A percentile compares a stretch with the other conserved stretches of the same genome.
Conservation (phyloP, 2,329 filamentous ascomycete species). For the Cadophora malorum region DNA sequence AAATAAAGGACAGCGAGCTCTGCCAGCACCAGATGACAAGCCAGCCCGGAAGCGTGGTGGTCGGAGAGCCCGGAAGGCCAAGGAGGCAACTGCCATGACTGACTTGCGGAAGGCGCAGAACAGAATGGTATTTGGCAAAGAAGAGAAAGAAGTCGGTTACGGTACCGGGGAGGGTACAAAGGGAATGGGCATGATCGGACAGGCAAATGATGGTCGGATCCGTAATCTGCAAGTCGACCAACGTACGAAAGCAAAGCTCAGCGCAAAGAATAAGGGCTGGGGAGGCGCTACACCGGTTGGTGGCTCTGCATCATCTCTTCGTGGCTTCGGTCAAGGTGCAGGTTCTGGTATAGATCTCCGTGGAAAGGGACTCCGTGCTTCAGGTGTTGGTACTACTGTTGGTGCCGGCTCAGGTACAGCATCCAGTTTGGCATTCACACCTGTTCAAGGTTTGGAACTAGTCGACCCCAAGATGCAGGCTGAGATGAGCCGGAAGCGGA, state of each 20-base stretch:
- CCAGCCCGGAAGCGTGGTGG: slow-evolving; percentile 92
- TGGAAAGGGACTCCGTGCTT: slow-evolving; percentile 74
- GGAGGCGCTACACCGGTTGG: slow-evolving; percentile 70
- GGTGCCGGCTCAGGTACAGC: slow-evolving; percentile 74
- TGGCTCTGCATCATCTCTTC: slow-evolving; percentile 80
- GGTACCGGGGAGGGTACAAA: slow-evolving; percentile 84
- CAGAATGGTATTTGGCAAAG: slow-evolving; percentile 92
- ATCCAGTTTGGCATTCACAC: slow-evolving; percentile 90
- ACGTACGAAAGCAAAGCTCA: slow-evolving; percentile 89
- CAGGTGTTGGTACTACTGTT: slow-evolving; percentile 78
- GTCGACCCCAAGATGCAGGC: slow-evolving; percentile 92
- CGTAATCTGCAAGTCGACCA: slow-evolving; percentile 90
- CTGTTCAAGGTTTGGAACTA: slow-evolving; percentile 91
- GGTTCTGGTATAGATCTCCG: slow-evolving; percentile 72
- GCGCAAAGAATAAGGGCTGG: slow-evolving; percentile 96
- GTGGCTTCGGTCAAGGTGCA: slow-evolving; percentile 73
- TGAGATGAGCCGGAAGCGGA: slow-evolving; percentile 86
- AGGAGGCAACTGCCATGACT: slow-evolving; percentile 96
- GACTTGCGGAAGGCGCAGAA: slow-evolving; percentile 96
- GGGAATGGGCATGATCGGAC: slow-evolving; percentile 95
- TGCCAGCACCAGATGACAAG: slow-evolving; percentile 95
- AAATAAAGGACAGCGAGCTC: slow-evolving; percentile 84
- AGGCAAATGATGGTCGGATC: slow-evolving; percentile 85
- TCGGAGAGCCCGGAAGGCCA: slow-evolving; percentile 87
- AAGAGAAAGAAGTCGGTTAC: slow-evolving; percentile 92